phyloP scores from a whole-genome alignment of 179 eudicot genomes.

The Vitellaria paradoxa region DNA sequence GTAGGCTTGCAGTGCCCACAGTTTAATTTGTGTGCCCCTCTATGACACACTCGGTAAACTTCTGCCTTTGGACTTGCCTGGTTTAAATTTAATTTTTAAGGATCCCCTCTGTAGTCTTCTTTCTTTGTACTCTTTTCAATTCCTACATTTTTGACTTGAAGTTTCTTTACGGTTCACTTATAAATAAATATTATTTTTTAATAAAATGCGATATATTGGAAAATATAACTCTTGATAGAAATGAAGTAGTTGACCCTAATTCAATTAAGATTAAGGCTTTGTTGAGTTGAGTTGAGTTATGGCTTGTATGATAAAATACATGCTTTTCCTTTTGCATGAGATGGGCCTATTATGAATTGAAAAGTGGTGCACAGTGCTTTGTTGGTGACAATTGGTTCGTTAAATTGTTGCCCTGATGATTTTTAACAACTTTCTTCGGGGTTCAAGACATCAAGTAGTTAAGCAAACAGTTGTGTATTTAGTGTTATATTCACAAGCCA shows the following conservation, averaged over 20 bases:
- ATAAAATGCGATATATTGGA: too few species aligned
- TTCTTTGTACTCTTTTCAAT: not conserved
- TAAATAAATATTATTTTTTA: too few species aligned
- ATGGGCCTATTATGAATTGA: not conserved
- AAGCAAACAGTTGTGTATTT: not conserved
- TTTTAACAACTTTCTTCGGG: not conserved
- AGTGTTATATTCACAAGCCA: not conserved
- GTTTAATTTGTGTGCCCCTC: conserved; percentile 92
- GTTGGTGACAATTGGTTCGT: not conserved
- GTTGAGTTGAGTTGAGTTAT: not conserved
- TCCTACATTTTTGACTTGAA: not conserved
- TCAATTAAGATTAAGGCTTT: too few species aligned
- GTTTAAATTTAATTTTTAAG: not conserved
- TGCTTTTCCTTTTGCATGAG: not conserved
- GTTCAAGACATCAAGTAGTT: not conserved
- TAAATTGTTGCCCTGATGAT: not conserved
- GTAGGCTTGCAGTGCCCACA: conserved; percentile 90
- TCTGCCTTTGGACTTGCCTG: not conserved
- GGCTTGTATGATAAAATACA: not conserved
- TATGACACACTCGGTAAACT: conserved; percentile 90
- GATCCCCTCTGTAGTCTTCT: not conserved
- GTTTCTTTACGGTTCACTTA: not conserved
- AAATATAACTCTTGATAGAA: too few species aligned
- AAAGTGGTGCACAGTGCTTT: not conserved
- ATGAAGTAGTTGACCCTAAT: too few species aligned